Evolutionary conservation across 306 rosid species (phyloP).

Genomic region (Echinosophora koreensis): DNA sequence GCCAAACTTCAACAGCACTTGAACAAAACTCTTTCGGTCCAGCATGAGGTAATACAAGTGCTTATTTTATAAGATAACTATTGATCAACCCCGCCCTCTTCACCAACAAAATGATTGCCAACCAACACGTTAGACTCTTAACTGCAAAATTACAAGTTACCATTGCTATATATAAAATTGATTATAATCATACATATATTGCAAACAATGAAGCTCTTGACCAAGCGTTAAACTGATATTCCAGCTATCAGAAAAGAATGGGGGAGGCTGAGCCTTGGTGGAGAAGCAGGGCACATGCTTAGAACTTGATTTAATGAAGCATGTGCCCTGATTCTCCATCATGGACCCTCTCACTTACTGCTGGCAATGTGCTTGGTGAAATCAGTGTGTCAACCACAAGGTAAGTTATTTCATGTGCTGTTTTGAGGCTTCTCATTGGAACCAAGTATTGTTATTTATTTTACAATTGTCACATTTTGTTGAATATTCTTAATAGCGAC

Average conservation of each 20-base stretch:
- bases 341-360: constrained; percentile 55
- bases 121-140: constrained; percentile 7
- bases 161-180: constrained; percentile 8
- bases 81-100: constrained; percentile 50
- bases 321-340: constrained; percentile 64
- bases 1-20: constrained; percentile 61
- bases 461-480: background rate
- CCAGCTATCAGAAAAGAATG: constrained; percentile 14
- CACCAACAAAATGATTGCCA: constrained; percentile 44
- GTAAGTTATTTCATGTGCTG: constrained; percentile 21
- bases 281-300: constrained; percentile 84
- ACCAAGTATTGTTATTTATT: background rate
- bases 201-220: background rate
- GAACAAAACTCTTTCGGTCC: constrained; percentile 46
- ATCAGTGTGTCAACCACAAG: background rate
- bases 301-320: constrained; percentile 20
- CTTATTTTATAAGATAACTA: constrained; percentile 45
- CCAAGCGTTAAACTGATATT: background rate
- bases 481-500: background rate
- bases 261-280: constrained; percentile 62
- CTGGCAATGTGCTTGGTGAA: background rate
- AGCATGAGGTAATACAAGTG: constrained; percentile 22
- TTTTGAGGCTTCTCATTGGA: background rate
- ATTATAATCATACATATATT: constrained; percentile 20
- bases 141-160: background rate